Evolutionary conservation across 495 filamentous ascomycete species (phyloP).

Genomic region (Annulohypoxylon moriforme): DNA sequence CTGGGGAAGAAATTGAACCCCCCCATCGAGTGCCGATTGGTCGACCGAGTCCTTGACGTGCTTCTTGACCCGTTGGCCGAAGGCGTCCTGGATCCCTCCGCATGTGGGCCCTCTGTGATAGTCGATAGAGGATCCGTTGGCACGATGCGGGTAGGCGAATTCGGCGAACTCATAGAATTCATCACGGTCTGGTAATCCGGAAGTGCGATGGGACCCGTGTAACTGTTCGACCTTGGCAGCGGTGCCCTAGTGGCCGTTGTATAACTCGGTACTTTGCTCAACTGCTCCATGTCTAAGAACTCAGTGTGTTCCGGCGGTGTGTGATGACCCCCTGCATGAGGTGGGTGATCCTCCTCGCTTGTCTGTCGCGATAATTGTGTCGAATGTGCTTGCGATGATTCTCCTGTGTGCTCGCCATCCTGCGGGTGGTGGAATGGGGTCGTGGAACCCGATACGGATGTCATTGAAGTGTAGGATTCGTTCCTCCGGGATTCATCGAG

Average conservation of each 20-base stretch:
- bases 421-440: conserved; percentile 47
- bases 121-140: conserved; percentile 49
- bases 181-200: conserved; percentile 59
- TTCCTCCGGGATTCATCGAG: conserved; percentile 52
- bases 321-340: conserved; percentile 59
- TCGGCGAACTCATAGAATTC: conserved; percentile 48
- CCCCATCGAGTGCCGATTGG: conserved; percentile 39
- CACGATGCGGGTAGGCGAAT: conserved; percentile 45
- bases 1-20: conserved; percentile 48
- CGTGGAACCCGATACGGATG: conserved; percentile 43
- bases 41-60: conserved; percentile 25
- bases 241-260: conserved; percentile 75
- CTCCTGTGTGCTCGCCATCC: conserved; percentile 44
- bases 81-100: neutral
- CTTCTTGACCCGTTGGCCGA: conserved; percentile 37
- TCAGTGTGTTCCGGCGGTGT: conserved; percentile 72
- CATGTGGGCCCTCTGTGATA: conserved; percentile 38
- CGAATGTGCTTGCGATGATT: conserved; percentile 48
- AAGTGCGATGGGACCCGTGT: conserved; percentile 42
- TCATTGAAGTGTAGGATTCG: conserved; percentile 50
- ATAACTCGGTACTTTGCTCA: conserved; percentile 85
- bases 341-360: conserved; percentile 67
- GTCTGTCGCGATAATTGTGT: conserved; percentile 65
- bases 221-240: conserved; percentile 52
- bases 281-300: conserved; percentile 68